Evolutionary conservation across 2,329 filamentous ascomycete genomes (phyloP), one percentile per base, ranked within the genome.

Genomic region (Aspergillus cejpii): DNA sequence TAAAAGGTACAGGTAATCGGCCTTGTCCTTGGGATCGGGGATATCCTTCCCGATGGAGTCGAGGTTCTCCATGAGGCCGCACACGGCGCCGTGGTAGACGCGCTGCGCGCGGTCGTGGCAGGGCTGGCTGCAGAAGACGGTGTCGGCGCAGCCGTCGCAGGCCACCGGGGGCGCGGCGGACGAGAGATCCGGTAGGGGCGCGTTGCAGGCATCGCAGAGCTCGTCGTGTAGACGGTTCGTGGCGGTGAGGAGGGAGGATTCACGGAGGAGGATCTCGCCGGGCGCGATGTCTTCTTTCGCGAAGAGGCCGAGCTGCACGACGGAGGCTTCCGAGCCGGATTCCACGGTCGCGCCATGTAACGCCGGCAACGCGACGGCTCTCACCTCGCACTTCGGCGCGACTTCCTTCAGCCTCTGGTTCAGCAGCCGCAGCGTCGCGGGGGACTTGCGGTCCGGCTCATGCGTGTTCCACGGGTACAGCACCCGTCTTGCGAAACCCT

Each of bases 121-220:
- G 21, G 67, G 60, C 52, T 71, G 63, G 47, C 75, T 77, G 65
- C 80, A 84, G 64, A 82, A 84, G 50, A 81, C 73, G 12, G 71
- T 74, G 44, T 79, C 77, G 47, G 75, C 71, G 60, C 79, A 82
- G 24, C 75, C 71, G 28, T 72, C 66, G 54, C 79, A 82, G 2
- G 68, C 62, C 5, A 74, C 66, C 4, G 71, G 62, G 1, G 61
- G 62, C 1, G 57, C 55, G 3, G 51, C 47, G 7, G 63, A 56
- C 1, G 59, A 66, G 27, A 86, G 69, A 0, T 76, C 74, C 0
- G 85, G 86, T 5, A 94, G 75, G 19, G 80, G 79, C 6, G 78
- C 75, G 57, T 88, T 88, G 65, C 91, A 97, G 11, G 89, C 89
- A 65, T 97, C 91, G 66, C 91, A 97, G 23, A 91, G 77, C 3